Base-by-base conservation (phyloP, 2,329 filamentous ascomycete genomes). In the Colletotrichum melonis region DNA sequence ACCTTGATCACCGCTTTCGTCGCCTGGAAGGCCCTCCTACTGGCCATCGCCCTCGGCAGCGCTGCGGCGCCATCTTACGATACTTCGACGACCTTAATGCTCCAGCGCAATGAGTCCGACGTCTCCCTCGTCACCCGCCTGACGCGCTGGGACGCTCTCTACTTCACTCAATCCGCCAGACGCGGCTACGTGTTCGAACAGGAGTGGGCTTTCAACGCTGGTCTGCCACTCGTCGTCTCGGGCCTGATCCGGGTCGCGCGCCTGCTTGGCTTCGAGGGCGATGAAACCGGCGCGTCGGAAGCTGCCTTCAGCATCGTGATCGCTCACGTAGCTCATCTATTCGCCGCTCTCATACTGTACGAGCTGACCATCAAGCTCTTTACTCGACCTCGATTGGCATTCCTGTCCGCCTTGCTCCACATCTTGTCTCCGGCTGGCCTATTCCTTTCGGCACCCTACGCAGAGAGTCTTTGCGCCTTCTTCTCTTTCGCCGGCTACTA, bases 401-500 rank as follows among this genome's bases (percentile, higher is more conserved):
- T 96, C 74, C 80, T 93, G 26, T 88, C 94, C 9, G 91, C 94
- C 3, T 84, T 89, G 19, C 85, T 98, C 62, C 95, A 98, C 81
- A 88, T 97, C 68, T 79, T 98, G 62, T 97, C 94, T 0, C 96
- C 97, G 0, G 97, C 94, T 0, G 96, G 96, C 0, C 83, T 98
- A 2, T 98, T 99, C 80, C 89, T 99, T 22, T 95, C 93, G 0
- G 93, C 95, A 0, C 95, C 96, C 0, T 97, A 97, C 81, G 89
- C 91, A 11, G 97, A 99, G 84, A 91, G 93, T 75, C 82, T 92
- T 0, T 98, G 95, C 81, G 92, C 96, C 0, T 86, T 94, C 26
- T 85, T 98, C 42, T 93, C 93, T 54, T 94, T 98, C 78, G 77
- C 87, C 0, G 97, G 95, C 1, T 92, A 91, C 78, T 87, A 93